Evolutionary conservation across 2,329 filamentous ascomycete species (phyloP).

Genomic region (Epichloe hybrida): DNA sequence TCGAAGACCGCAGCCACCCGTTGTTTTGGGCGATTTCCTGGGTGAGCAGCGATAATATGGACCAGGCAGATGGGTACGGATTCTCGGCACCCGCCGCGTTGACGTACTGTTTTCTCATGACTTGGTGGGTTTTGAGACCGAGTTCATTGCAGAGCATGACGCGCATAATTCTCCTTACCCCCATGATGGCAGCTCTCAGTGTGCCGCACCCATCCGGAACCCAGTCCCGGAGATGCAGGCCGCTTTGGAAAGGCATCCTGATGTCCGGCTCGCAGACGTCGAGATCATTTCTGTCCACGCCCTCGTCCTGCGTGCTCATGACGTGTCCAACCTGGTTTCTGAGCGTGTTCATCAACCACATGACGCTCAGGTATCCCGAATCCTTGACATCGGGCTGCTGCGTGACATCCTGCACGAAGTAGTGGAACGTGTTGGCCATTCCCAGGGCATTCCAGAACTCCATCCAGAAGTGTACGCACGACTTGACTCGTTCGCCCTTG

Average conservation of each 20-base stretch:
- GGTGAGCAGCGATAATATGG: background rate
- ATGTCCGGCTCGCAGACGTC: background rate
- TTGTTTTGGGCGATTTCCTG: background rate
- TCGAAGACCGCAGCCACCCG: background rate
- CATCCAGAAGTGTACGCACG: slow-evolving; percentile 10
- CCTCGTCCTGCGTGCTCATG: slow-evolving; percentile 1
- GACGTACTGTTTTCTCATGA: slow-evolving; percentile 2
- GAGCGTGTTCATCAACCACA: slow-evolving; percentile 10
- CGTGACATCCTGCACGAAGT: slow-evolving; percentile 6
- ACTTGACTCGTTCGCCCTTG: slow-evolving; percentile 6
- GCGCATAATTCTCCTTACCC: slow-evolving; percentile 4
- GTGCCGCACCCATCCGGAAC: slow-evolving; percentile 4
- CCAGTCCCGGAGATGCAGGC: slow-evolving; percentile 6
- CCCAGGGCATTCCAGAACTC: slow-evolving; percentile 9
- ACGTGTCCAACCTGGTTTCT: slow-evolving; percentile 8
- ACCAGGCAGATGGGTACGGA: background rate
- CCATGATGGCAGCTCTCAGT: background rate
- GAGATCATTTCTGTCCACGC: background rate
- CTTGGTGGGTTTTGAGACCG: no score
- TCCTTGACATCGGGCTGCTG: slow-evolving; percentile 2
- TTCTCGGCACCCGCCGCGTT: background rate
- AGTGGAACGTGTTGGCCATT: slow-evolving; percentile 9
- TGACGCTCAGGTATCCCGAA: slow-evolving; percentile 6
- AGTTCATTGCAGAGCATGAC: slow-evolving; percentile 7
- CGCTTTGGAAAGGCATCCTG: background rate